Base-by-base conservation (phyloP, 441 rosid species). In the Populus trichocarpa region DNA sequence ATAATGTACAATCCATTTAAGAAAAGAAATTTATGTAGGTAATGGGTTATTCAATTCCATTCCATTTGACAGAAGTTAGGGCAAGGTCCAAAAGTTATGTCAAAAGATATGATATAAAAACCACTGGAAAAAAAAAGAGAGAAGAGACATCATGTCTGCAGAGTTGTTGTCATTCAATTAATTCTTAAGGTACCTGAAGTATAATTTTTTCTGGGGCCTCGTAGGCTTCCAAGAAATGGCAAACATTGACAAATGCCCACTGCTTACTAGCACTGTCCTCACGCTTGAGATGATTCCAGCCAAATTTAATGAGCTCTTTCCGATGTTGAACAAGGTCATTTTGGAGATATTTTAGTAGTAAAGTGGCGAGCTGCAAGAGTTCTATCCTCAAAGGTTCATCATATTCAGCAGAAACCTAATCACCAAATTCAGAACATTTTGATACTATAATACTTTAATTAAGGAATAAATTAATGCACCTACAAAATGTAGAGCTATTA, bases 221-320 rank as follows among this genome's bases (percentile, higher is more conserved):
- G 86, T 95, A 97, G 70, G 99, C 99, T 90, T 97, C 98, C 88
- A 97, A 84, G 87, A 97, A 97, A 85, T 97, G 99, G 79, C 99
- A 97, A 83, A 97, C 99, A 84, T 97, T 97, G 74, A 97, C 99
- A 89, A 97, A 97, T 72, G 99, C 99, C 99, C 99, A 97, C 85
- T 97, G 99, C 87, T 97, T 97, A 87, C 99, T 97, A 80, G 99
- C 98, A 88, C 99, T 97, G 81, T 97, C 99, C 88, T 97, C 99
- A 50, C 99, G 96, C 84, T 97, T 97, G 76, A 97, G 97, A 88
- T 97, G 99, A 91, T 95, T 97, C 99, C 99, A 97, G 69, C 99
- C 99, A 87, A 97, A 97, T 87, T 95, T 97, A 75, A 97, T 97
- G 75, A 97, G 93, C 84, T 97, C 99, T 84, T 97, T 97, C 86